Conservation (phyloP, 202 grass and related monocot species). For the Schoenoplectus triqueter region DNA sequence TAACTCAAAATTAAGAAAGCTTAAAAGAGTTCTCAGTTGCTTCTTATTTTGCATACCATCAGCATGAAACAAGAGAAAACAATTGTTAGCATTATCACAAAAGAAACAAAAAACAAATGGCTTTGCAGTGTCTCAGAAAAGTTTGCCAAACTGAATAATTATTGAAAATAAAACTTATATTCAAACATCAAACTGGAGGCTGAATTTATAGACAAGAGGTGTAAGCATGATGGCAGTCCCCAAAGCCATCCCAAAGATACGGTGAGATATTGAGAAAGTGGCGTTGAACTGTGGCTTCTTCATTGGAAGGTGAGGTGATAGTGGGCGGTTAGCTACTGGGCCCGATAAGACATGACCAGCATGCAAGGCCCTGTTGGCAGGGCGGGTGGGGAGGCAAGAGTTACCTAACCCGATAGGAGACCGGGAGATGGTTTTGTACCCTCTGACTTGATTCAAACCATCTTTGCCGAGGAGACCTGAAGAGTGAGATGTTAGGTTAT, state of each 20-base stretch:
- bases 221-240: conserved; percentile 62
- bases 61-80: not conserved
- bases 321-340: conserved; percentile 66
- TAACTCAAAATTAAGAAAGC: conserved; percentile 32
- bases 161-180: conserved; percentile 23
- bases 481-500: conserved; percentile 2
- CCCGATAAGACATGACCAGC: conserved; percentile 41
- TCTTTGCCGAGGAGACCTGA: conserved; percentile 33
- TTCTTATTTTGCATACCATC: conserved; percentile 17
- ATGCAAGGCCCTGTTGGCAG: conserved; percentile 47
- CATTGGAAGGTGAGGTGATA: conserved; percentile 88
- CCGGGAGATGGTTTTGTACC: conserved; percentile 12
- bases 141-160: conserved; percentile 18
- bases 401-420: conserved; percentile 23
- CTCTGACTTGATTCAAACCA: conserved; percentile 24
- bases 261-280: conserved; percentile 83
- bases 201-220: conserved; percentile 73
- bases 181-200: conserved; percentile 71
- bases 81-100: conserved; percentile 21
- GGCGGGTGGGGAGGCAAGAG: not conserved
- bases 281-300: conserved; percentile 90
- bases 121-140: conserved; percentile 15
- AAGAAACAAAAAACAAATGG: conserved; percentile 11
- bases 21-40: conserved; percentile 11
- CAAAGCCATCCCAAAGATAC: conserved; percentile 66